Percentiles rank a stretch among this genome's conserved stretches.
Evolutionary conservation across 306 rosid species (phyloP).

Genomic region (Bauhinia variegata): DNA sequence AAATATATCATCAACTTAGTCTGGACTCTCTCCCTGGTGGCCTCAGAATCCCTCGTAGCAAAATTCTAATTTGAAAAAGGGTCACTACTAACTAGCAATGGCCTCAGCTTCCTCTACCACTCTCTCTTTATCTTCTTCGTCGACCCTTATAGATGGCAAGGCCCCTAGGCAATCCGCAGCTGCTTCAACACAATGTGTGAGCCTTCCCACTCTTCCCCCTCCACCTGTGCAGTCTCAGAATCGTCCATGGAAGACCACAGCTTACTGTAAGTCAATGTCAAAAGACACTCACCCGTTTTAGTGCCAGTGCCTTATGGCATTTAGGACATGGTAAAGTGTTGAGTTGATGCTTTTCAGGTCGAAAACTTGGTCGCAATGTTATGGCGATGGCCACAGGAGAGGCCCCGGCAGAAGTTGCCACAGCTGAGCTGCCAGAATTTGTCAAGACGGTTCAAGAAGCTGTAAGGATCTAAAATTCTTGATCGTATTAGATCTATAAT

Average conservation of each 20-base stretch:
- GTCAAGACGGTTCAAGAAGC: conserved; percentile 67
- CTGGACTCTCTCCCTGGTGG: conserved; percentile 27
- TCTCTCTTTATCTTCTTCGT: conserved; percentile 70
- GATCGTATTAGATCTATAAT: too few species aligned
- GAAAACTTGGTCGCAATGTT: conserved; percentile 77
- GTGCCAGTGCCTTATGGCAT: not conserved
- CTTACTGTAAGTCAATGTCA: conserved; percentile 59
- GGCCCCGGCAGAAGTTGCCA: conserved; percentile 71
- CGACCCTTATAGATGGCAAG: conserved; percentile 65
- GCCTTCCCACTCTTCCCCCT: conserved; percentile 69
- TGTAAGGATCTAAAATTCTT: conserved; percentile 43
- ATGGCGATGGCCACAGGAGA: conserved; percentile 92
- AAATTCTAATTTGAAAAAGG: conserved; percentile 24
- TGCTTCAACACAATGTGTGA: conserved; percentile 73
- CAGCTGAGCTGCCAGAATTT: conserved; percentile 71
- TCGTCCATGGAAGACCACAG: conserved; percentile 64
- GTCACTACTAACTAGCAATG: conserved; percentile 43
- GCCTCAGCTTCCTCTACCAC: conserved; percentile 75
- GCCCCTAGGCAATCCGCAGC: conserved; percentile 55
- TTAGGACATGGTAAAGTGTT: not conserved
- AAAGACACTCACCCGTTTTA: not conserved
- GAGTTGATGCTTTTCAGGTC: conserved; percentile 49
- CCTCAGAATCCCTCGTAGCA: conserved; percentile 37
- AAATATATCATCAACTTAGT: conserved; percentile 29
- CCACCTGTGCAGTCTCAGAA: conserved; percentile 56